A percentile compares a stretch with the other conserved stretches of the same genome.
Conservation (phyloP, 441 rosid genomes). For the Erodium texanum region DNA sequence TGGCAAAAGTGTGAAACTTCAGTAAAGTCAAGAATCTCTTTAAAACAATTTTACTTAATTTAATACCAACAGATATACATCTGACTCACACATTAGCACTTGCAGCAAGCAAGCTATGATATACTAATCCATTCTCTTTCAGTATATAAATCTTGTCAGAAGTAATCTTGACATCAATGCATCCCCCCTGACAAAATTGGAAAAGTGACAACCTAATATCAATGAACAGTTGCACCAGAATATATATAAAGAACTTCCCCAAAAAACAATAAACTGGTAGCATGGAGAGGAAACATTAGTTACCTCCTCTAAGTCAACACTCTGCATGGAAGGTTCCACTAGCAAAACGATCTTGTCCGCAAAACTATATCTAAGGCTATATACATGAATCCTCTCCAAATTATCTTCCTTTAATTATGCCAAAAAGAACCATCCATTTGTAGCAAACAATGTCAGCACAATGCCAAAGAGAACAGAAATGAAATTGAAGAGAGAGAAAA, state of each 20-base stretch:
- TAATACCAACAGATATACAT: background rate
- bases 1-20: background rate
- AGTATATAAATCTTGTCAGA: conserved; percentile 68
- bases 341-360: conserved; percentile 42
- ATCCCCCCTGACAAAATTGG: conserved; percentile 48
- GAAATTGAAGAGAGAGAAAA: background rate
- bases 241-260: conserved; percentile 3
- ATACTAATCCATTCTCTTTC: conserved; percentile 54
- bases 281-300: conserved; percentile 11
- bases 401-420: conserved; percentile 42
- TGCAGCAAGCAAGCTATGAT: conserved; percentile 29
- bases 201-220: conserved; percentile 15
- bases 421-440: conserved; percentile 15
- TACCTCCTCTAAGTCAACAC: conserved; percentile 68
- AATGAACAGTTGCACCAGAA: conserved; percentile 12
- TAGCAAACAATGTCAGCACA: conserved; percentile 10
- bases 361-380: conserved; percentile 38
- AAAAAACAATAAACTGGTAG: background rate
- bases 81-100: conserved; percentile 47
- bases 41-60: background rate
- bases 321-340: conserved; percentile 40
- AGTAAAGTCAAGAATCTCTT: background rate
- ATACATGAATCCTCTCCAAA: conserved; percentile 47
- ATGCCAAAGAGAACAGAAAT: conserved; percentile 2
- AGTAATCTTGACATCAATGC: conserved; percentile 67